Percentiles rank a stretch among this genome's conserved stretches.
Conservation (phyloP, 345 rosid species). For the Gossypium longicalyx region DNA sequence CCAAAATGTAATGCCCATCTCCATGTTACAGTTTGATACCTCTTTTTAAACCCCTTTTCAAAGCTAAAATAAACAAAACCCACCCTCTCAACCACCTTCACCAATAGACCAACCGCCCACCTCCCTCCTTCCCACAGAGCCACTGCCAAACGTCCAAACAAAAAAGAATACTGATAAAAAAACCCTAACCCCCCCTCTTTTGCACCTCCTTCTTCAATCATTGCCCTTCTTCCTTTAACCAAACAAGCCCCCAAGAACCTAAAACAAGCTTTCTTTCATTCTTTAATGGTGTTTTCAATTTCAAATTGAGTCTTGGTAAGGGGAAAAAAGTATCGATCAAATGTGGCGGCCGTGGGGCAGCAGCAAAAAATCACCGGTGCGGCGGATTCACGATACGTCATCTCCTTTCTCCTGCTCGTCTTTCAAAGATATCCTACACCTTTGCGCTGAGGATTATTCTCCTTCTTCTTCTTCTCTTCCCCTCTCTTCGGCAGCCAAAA, state of each 20-base stretch:
- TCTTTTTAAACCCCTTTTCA: not conserved
- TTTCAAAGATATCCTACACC: slow-evolving; percentile 66
- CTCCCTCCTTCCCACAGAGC: not conserved
- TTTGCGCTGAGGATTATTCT: slow-evolving; percentile 39
- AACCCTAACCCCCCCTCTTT: not conserved
- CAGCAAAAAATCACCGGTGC: slow-evolving; percentile 42
- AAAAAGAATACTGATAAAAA: too few relatives aligned
- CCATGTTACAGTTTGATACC: not conserved
- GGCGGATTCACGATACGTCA: slow-evolving; percentile 37
- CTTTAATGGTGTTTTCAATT: not conserved
- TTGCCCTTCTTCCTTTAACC: not conserved
- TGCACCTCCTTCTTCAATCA: slow-evolving; percentile 7
- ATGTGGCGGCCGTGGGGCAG: slow-evolving; percentile 86
- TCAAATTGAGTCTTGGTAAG: not conserved
- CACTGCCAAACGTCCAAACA: not conserved
- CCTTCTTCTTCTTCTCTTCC: slow-evolving; percentile 15
- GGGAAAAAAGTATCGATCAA: slow-evolving; percentile 20
- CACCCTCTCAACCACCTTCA: slow-evolving; percentile 32
- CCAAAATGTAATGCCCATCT: too few relatives aligned
- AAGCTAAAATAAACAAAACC: not conserved
- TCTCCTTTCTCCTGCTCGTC: slow-evolving; percentile 47
- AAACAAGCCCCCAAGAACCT: not conserved
- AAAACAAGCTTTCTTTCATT: not conserved
- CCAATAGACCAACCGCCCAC: slow-evolving; percentile 28
- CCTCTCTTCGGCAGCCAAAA: slow-evolving; percentile 16